Evolutionary conservation across 345 rosid genomes (phyloP), one percentile per base, ranked within the genome.

Genomic region (Hevea brasiliensis): DNA sequence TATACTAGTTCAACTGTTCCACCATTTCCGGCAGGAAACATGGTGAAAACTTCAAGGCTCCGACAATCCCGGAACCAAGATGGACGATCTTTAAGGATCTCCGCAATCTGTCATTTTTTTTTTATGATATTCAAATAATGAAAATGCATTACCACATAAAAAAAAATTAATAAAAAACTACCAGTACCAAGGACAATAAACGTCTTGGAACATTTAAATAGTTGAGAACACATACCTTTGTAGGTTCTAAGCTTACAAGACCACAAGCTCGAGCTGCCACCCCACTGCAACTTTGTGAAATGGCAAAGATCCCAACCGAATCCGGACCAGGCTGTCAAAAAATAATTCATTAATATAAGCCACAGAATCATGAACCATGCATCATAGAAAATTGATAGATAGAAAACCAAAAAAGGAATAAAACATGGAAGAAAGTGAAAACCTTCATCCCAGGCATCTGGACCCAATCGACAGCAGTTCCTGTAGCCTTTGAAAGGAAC

Each of bases 361-460:
- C 61, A 26, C 1, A 7, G 32, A 42, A 62, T 59, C 51, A 50
- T 35, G 18, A 41, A 3, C 27, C 26, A 21, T 35, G 13, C 29
- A 17, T 48, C 40, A 23, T 29, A 42, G 21, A 50, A 64, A 50
- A 76, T 24, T 58, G 55, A 61, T 61, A 37, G 57, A 56, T 6
- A 1, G 5, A 9, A 61, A 48, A 5, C n/a, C 64, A 68, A 4
- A 32, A 32, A 32, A 32, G 37, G 9, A 70, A 32, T 32, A 32
- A 32, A 32, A 41, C 20, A n/a, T 27, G 13, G 41, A 32, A 53
- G 24, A 65, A 62, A 67, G 32, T 27, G 14, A 23, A 73, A 62
- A 96, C 99, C 99, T 96, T 96, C 99, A 96, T 96, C 97, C 99
- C 99, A 87, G 98, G 98, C 99, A 96, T 90, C 91, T 96, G 99